Conservation (phyloP, 2,329 filamentous ascomycete genomes). For the Knufia fluminis region DNA sequence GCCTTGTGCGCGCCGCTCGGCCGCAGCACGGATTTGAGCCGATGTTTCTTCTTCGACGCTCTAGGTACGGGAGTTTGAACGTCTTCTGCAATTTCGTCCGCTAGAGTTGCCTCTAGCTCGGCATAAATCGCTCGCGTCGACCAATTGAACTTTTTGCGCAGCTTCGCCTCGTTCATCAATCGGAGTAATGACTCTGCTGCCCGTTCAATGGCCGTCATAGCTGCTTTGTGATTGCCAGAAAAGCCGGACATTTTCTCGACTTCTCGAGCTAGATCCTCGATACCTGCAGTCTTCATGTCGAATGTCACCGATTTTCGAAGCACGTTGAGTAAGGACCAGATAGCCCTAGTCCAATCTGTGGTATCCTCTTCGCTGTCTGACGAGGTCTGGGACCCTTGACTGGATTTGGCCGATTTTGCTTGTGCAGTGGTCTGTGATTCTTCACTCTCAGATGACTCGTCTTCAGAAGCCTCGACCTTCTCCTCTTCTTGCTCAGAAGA, state of each 20-base stretch:
- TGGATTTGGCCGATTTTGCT: not conserved
- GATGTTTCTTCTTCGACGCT: conserved; percentile 18
- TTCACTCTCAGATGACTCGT: conserved; percentile 16
- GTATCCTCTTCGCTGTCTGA: conserved; percentile 12
- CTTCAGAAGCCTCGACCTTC: conserved; percentile 25
- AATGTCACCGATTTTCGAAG: conserved; percentile 22
- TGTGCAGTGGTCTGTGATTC: not conserved
- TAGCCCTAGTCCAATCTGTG: conserved; percentile 21
- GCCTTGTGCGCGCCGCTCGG: conserved; percentile 35
- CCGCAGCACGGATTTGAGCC: conserved; percentile 36
- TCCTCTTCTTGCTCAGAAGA: conserved; percentile 13
- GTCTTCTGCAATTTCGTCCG: conserved; percentile 22
- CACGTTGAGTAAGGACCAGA: conserved; percentile 22
- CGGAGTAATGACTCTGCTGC: conserved; percentile 18
- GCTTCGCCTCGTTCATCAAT: conserved; percentile 23
- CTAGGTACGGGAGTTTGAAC: conserved; percentile 18
- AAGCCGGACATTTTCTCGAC: conserved; percentile 19
- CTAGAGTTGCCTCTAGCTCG: conserved; percentile 22
- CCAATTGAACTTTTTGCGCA: conserved; percentile 25
- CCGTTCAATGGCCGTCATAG: conserved; percentile 20
- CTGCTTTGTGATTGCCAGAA: conserved; percentile 15
- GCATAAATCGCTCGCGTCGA: conserved; percentile 23
- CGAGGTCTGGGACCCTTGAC: conserved; percentile 9
- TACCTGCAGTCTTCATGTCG: conserved; percentile 21
- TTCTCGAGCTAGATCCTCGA: conserved; percentile 20